A percentile compares a stretch with the other conserved stretches of the same genome.
Evolutionary conservation across 768 basidiomycete species (phyloP).

Genomic region (Pisolithus microcarpus): DNA sequence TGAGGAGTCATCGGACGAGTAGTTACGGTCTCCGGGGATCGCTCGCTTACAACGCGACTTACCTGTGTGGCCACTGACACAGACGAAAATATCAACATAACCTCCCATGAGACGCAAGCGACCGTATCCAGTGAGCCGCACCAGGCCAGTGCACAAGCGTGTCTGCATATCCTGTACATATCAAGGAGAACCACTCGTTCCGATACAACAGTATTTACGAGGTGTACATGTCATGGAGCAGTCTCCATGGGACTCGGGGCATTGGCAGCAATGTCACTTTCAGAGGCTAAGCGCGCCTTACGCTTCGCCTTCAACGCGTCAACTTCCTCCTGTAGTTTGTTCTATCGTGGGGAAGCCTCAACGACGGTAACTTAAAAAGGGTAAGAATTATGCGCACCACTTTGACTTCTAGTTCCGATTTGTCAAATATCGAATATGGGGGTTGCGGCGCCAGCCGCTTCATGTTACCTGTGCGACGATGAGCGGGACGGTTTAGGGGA

Average conservation of each 20-base stretch:
- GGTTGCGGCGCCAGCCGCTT: constrained; percentile 31
- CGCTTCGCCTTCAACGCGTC: constrained; percentile 45
- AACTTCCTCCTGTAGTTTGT: constrained; percentile 53
- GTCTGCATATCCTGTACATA: too few species aligned
- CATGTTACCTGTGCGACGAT: constrained; percentile 35
- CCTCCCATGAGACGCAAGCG: too few species aligned
- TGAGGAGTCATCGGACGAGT: too few species aligned
- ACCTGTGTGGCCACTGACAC: too few species aligned
- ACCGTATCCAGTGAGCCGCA: too few species aligned
- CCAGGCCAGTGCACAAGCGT: too few species aligned
- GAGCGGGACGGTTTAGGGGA: background rate
- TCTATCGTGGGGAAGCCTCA: constrained; percentile 28
- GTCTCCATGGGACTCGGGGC: constrained; percentile 27
- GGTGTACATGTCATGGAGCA: constrained; percentile 7
- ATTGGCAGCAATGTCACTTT: constrained; percentile 24
- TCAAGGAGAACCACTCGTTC: too few species aligned
- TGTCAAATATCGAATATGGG: constrained; percentile 57
- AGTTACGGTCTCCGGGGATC: too few species aligned
- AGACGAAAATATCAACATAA: too few species aligned
- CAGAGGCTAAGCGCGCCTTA: constrained; percentile 26
- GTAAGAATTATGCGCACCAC: constrained; percentile 32
- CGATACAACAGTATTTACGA: too few species aligned
- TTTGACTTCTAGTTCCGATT: constrained; percentile 49
- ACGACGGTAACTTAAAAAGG: background rate
- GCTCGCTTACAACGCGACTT: too few species aligned